Evolutionary conservation across 768 basidiomycete genomes (phyloP).

Genomic region (Pleurotus tuoliensis): DNA sequence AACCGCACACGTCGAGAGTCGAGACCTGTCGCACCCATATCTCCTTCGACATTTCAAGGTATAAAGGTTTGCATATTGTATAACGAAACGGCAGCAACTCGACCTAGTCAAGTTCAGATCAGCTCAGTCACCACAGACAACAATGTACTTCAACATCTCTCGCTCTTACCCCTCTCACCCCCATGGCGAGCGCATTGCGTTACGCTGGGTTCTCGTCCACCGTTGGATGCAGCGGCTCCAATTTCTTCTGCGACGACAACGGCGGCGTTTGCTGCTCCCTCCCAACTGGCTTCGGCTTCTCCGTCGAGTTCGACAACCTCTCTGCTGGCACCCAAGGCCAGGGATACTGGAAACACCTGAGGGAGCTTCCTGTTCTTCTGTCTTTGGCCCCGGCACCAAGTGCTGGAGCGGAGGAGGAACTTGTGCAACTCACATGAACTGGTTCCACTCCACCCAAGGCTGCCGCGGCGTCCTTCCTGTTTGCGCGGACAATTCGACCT

Average conservation of each 20-base stretch:
- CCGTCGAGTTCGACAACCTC: neutral
- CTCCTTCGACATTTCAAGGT: no score
- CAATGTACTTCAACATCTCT: neutral
- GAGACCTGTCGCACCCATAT: no score
- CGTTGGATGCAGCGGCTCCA: neutral
- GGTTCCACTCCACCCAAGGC: slow-evolving; percentile 1
- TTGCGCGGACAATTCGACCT: neutral
- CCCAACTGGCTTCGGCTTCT: slow-evolving; percentile 3
- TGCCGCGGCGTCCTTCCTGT: neutral
- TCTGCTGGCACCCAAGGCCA: neutral
- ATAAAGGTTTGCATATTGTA: neutral
- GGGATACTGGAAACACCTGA: neutral
- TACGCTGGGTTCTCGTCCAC: slow-evolving; percentile 1
- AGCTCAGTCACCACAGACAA: neutral
- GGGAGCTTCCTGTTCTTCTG: neutral
- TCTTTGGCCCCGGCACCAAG: neutral
- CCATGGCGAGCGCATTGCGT: neutral
- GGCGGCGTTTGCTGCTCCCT: neutral
- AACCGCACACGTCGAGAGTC: no score
- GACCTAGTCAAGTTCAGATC: neutral
- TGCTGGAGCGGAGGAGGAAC: slow-evolving; percentile 4
- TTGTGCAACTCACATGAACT: neutral
- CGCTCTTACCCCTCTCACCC: neutral
- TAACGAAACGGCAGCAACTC: neutral
- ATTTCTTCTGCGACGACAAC: neutral